A percentile compares a stretch with the other conserved stretches of the same genome.
Conservation (phyloP, 78 protist genomes). For the Dictyostelium purpureum region DNA sequence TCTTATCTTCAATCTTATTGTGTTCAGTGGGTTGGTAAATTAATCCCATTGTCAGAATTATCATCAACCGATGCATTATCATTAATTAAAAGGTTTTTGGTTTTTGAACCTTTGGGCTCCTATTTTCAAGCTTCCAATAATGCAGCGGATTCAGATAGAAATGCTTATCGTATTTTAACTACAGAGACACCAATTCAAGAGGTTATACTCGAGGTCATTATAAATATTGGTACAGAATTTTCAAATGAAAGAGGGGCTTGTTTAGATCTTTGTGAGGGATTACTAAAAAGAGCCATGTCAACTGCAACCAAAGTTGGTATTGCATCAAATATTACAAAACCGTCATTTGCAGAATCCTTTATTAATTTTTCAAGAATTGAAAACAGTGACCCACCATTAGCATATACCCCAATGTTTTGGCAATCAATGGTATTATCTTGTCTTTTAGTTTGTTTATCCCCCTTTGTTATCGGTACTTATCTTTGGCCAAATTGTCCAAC, state of each 20-base stretch:
- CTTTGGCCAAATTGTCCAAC: slow-evolving; percentile 57
- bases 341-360: neutral
- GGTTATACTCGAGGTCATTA: neutral
- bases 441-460: slow-evolving; percentile 19
- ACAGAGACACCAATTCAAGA: slow-evolving; percentile 46
- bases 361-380: slow-evolving; percentile 16
- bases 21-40: slow-evolving; percentile 3
- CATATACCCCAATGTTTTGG: slow-evolving; percentile 40
- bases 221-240: slow-evolving; percentile 4
- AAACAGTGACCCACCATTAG: neutral
- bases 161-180: slow-evolving; percentile 35
- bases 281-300: slow-evolving; percentile 9
- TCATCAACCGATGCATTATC: neutral
- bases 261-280: slow-evolving; percentile 14
- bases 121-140: slow-evolving; percentile 7
- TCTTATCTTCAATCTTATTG: neutral
- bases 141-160: slow-evolving; percentile 44
- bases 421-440: slow-evolving; percentile 30
- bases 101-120: slow-evolving; percentile 29
- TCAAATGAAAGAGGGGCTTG: neutral
- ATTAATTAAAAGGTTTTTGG: neutral
- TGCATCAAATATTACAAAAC: neutral
- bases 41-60: neutral
- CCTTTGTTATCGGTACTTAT: neutral
- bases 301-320: neutral